phyloP scores from a whole-genome alignment of 176 grass and related monocot species.

The Eragrostis nindensis region DNA sequence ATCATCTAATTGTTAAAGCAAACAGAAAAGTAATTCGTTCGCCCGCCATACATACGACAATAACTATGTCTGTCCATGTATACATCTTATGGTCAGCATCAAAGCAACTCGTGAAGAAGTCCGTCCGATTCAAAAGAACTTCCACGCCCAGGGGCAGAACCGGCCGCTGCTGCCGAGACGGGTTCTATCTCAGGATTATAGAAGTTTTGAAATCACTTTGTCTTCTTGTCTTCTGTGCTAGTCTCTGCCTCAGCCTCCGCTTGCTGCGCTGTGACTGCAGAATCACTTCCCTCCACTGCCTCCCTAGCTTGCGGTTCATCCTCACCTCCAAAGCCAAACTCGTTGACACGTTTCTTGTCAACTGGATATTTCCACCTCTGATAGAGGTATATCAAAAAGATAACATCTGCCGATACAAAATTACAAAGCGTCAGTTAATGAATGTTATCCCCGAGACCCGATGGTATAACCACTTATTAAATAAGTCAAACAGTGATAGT shows the following conservation, averaged over 20 bases:
- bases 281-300: slow-evolving; percentile 54
- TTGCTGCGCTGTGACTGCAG: slow-evolving; percentile 36
- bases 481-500: not conserved
- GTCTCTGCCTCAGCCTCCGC: slow-evolving; percentile 31
- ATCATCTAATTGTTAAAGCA: slow-evolving; percentile 19
- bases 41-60: not conserved
- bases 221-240: slow-evolving; percentile 67
- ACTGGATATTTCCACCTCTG: slow-evolving; percentile 98
- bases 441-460: not conserved
- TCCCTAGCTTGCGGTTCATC: slow-evolving; percentile 52
- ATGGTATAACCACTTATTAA: not conserved
- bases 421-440: slow-evolving; percentile 14
- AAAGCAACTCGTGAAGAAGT: slow-evolving; percentile 5
- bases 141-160: not conserved
- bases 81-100: slow-evolving; percentile 50
- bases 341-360: slow-evolving; percentile 90
- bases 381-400: slow-evolving; percentile 99
- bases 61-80: slow-evolving; percentile 7
- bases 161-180: slow-evolving; percentile 1
- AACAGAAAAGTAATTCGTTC: slow-evolving; percentile 6
- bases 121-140: slow-evolving; percentile 39
- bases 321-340: slow-evolving; percentile 94
- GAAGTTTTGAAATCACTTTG: slow-evolving; percentile 44
- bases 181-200: not conserved
- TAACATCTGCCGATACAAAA: slow-evolving; percentile 71